Evolutionary conservation across 345 rosid genomes (phyloP), one percentile per base, ranked within the genome.

Genomic region (Aquilaria malaccensis): DNA sequence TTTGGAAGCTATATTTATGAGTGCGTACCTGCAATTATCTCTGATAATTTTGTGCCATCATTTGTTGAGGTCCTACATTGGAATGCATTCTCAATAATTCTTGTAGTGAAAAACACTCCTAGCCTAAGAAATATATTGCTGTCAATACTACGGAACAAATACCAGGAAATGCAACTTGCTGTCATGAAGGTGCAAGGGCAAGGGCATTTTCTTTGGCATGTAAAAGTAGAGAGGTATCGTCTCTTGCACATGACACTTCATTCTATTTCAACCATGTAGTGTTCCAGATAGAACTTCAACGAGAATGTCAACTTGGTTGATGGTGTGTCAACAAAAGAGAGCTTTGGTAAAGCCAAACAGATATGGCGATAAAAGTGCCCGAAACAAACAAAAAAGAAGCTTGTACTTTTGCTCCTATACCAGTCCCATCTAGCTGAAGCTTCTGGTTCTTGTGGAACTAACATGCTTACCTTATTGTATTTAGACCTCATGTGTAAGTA

Each of bases 161-260:
- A 84, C 70, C 59, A 65, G 3, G 72, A 80, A 70, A 74, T 89
- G 89, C 96, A 86, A 50, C 78, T 77, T 33, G 82, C 83, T 1
- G 96, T 86, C 30, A 78, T 76, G 71, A 22, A 22, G 22, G 22
- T 22, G 22, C 22, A 22, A 22, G 22, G 22, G 22, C 22, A 22
- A 22, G 22, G 79, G 48, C 94, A 86, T 78, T 89, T 86, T 68
- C 82, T 89, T 7, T 89, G 96, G 94, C 94, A 89, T 73, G 79
- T 82, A 11, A 81, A 79, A 72, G 91, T 94, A 0, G 54, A 81
- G 72, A 89, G 79, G 74, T 84, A 86, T 10, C 94, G 86, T 77
- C 73, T 89, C 45, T 89, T 89, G 64, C 73, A 83, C 77, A 86
- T 89, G 96, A 83, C 85, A 48, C 88, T 86, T 56, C 96, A 89